A percentile compares a stretch with the other conserved stretches of the same genome.
Conservation (phyloP, 495 filamentous ascomycete species). For the Penicillium pulvis region DNA sequence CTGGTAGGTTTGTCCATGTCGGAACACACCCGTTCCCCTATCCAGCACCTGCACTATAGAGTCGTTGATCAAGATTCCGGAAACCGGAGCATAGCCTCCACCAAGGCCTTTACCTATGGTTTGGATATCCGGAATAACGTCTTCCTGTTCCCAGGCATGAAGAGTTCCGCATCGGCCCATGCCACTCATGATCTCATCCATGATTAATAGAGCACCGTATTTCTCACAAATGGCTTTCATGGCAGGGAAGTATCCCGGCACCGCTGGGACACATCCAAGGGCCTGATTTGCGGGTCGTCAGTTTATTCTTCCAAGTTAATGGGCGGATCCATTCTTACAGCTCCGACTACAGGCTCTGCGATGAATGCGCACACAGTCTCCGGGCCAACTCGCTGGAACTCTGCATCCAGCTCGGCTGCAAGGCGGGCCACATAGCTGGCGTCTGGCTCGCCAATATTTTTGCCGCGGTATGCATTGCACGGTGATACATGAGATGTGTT, state of each 20-base stretch:
- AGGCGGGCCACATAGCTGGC: slow-evolving; percentile 59
- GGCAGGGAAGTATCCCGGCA: slow-evolving; percentile 64
- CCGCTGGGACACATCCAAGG: slow-evolving; percentile 46
- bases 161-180: slow-evolving; percentile 70
- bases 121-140: slow-evolving; percentile 64
- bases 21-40: slow-evolving; percentile 55
- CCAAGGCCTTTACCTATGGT: slow-evolving; percentile 71
- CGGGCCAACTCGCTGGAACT: slow-evolving; percentile 72
- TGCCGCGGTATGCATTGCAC: slow-evolving; percentile 67
- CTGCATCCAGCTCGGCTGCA: slow-evolving; percentile 68
- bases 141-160: slow-evolving; percentile 69
- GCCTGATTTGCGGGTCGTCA: slow-evolving; percentile 1
- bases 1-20: slow-evolving; percentile 64
- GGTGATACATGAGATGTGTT: slow-evolving; percentile 68
- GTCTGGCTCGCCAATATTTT: slow-evolving; percentile 47
- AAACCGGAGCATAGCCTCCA: slow-evolving; percentile 65
- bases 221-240: slow-evolving; percentile 64
- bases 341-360: slow-evolving; percentile 69
- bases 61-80: slow-evolving; percentile 57
- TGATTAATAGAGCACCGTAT: slow-evolving; percentile 67
- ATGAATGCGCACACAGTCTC: slow-evolving; percentile 76
- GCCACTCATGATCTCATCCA: slow-evolving; percentile 82
- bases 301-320: neutral
- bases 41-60: slow-evolving; percentile 56
- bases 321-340: slow-evolving; percentile 33